A percentile compares a stretch with the other conserved stretches of the same genome.
Conservation (phyloP, 768 basidiomycete genomes). For the Rhodosporidiobolus sp. region DNA sequence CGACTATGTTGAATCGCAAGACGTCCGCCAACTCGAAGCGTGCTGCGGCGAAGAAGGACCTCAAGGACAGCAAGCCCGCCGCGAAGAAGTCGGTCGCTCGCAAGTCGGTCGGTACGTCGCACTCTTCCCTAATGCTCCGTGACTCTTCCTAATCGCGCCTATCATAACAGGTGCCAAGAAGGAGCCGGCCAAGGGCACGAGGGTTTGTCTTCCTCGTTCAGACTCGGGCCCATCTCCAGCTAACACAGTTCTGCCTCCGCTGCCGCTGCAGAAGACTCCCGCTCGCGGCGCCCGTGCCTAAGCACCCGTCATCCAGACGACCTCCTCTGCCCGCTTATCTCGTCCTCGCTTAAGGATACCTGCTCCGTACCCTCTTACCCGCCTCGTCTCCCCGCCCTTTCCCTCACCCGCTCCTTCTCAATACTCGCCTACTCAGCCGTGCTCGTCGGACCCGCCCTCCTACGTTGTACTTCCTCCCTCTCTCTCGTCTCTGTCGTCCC, state of each 20-base stretch:
- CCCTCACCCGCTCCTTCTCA: too few species aligned
- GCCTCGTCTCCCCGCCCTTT: too few species aligned
- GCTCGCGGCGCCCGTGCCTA: neutral
- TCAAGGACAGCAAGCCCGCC: neutral
- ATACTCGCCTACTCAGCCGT: too few species aligned
- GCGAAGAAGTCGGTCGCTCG: conserved; percentile 1
- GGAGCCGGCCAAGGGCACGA: neutral
- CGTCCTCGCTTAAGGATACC: neutral
- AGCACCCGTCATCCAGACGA: neutral
- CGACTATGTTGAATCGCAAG: neutral
- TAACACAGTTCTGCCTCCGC: neutral
- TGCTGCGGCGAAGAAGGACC: neutral
- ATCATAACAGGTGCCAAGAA: neutral
- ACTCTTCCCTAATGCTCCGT: neutral
- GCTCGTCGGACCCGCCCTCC: too few species aligned
- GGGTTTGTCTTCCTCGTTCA: neutral
- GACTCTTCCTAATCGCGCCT: neutral
- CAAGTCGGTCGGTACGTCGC: conserved; percentile 2
- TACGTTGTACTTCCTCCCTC: too few species aligned
- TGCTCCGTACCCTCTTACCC: too few species aligned
- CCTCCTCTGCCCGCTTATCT: neutral
- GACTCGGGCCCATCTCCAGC: too few species aligned
- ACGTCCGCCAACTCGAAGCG: neutral
- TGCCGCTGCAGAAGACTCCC: neutral
- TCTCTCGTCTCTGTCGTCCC: too few species aligned